Evolutionary conservation across 2,329 filamentous ascomycete genomes (phyloP), one percentile per base, ranked within the genome.

Genomic region (Cercospora beticola): DNA sequence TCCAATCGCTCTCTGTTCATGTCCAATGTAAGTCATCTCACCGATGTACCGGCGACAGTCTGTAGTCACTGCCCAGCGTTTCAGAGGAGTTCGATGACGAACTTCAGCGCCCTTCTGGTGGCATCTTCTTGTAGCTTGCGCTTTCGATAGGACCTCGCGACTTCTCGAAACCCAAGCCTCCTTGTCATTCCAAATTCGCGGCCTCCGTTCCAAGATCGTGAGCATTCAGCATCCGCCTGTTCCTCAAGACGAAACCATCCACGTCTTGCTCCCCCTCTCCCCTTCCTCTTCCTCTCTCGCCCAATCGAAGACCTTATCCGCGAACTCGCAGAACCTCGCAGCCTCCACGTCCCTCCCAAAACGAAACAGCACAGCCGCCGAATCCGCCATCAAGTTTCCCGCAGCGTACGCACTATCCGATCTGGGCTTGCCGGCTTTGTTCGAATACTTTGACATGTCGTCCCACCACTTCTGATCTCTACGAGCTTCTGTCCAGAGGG

Each of bases 261-360:
- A 31, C 9, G 4, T 14, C 33, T 4, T 33, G 9, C 30, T 21
- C 28, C 30, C 43, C 36, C 5, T 26, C 46, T 46, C n/a, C 64
- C 62, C 40, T 67, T 68, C 65, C 61, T 65, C 60, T 31, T 54
- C 52, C 59, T 66, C 14, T 52, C 63, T 23, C 31, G 67, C 66
- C 59, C 63, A 54, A 8, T 40, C 31, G 6, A 68, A 36, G 8
- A 73, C 21, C 64, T 69, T 12, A 58, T 63, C 68, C 43, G 64
- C 70, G 46, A 62, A 60, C 21, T 73, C 67, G n/a, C 67, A 69
- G 43, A 68, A 70, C 14, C 40, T 16, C 40, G 46, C 57, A 14
- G 62, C 70, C 57, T 72, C 70, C 64, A 31, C 21, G 23, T 69
- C 59, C 52, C 73, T 65, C 12, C 72, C 70, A 62, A 68, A 67